Evolutionary conservation across 495 filamentous ascomycete species (phyloP).

Genomic region (Aspergillus sclerotiicarbonarius): DNA sequence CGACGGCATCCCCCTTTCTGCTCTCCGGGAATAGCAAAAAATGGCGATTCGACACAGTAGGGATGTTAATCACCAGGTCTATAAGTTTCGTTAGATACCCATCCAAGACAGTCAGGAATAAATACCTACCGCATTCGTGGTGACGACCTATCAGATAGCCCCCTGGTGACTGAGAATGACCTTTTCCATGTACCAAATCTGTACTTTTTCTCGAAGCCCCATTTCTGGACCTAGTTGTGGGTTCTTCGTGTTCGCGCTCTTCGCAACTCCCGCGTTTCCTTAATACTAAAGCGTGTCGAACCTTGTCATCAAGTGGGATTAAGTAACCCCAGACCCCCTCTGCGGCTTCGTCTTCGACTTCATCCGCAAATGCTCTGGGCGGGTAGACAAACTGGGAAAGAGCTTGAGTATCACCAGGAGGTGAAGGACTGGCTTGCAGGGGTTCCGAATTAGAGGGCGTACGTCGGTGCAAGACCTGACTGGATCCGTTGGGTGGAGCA

Average conservation of each 20-base stretch:
- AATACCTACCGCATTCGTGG: constrained; percentile 83
- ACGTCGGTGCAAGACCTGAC: constrained; percentile 49
- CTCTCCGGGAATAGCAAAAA: constrained; percentile 88
- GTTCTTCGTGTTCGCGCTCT: constrained; percentile 46
- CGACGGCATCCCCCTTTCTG: constrained; percentile 72
- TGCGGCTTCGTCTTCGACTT: constrained; percentile 74
- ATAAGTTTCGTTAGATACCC: constrained; percentile 17
- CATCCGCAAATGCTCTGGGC: constrained; percentile 69
- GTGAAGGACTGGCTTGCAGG: constrained; percentile 66
- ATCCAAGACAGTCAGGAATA: not conserved
- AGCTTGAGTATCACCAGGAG: constrained; percentile 62
- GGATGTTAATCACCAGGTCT: constrained; percentile 78
- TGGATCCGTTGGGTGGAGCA: constrained; percentile 65
- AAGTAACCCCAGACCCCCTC: constrained; percentile 97
- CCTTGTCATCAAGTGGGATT: constrained; percentile 69
- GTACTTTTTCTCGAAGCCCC: constrained; percentile 14
- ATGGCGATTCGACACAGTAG: constrained; percentile 93
- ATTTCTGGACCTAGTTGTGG: constrained; percentile 46
- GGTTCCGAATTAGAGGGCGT: constrained; percentile 55
- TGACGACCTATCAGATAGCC: constrained; percentile 93
- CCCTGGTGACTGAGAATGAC: constrained; percentile 56
- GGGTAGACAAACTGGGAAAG: constrained; percentile 78
- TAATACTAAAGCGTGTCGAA: constrained; percentile 70
- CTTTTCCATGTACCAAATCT: constrained; percentile 21
- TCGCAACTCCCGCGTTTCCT: constrained; percentile 66